Conservation (phyloP, 2,329 filamentous ascomycete genomes). For the Chaetomiaceae sp. region DNA sequence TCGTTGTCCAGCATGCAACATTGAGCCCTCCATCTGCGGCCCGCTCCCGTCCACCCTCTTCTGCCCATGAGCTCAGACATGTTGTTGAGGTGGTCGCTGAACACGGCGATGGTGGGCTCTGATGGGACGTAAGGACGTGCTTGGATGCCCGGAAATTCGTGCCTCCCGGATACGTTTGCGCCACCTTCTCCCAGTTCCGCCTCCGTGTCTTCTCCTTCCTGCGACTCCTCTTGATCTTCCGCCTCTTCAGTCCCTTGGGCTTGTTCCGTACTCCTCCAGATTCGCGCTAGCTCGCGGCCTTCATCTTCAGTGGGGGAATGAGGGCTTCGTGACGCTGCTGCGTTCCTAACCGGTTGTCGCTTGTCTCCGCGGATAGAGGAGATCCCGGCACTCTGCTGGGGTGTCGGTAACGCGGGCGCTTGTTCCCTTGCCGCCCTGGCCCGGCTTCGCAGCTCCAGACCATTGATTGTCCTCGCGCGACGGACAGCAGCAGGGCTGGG, state of each 20-base stretch:
- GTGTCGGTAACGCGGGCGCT: background rate
- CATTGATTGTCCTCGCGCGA: background rate
- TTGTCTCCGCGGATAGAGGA: background rate
- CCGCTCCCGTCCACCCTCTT: slow-evolving; percentile 13
- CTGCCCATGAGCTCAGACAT: slow-evolving; percentile 11
- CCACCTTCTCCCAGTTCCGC: background rate
- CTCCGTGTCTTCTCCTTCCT: background rate
- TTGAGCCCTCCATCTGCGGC: background rate
- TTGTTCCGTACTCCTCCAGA: background rate
- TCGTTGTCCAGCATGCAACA: background rate
- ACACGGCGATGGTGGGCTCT: background rate
- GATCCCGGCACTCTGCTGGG: background rate
- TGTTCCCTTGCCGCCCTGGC: background rate
- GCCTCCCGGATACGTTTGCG: too few relatives aligned
- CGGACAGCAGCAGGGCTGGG: background rate
- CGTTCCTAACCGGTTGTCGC: background rate
- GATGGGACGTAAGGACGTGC: background rate
- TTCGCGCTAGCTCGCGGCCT: too few relatives aligned
- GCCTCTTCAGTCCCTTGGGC: background rate
- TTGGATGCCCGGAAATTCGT: background rate
- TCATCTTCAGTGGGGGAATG: background rate
- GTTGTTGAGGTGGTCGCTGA: background rate
- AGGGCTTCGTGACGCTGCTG: background rate
- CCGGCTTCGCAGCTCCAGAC: background rate
- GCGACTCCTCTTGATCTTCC: background rate